A percentile compares a stretch with the other conserved stretches of the same genome.
Conservation (phyloP, 257 asterid genomes). For the Scutellaria baicalensis region DNA sequence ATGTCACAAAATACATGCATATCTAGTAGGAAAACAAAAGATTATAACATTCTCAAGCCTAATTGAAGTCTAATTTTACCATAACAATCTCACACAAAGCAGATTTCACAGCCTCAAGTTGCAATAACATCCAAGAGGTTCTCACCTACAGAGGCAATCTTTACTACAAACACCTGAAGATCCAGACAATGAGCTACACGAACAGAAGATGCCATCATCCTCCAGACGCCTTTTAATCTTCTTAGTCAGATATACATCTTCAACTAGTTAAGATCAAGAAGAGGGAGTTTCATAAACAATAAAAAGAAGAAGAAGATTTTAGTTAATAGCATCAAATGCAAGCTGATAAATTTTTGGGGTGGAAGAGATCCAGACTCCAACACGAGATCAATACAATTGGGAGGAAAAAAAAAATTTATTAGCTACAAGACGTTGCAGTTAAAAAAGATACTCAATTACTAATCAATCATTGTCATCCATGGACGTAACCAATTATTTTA, state of each 20-base stretch:
- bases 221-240: conserved; percentile 67
- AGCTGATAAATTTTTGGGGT: not conserved
- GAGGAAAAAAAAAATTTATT: not conserved
- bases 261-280: conserved; percentile 32
- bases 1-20: not conserved
- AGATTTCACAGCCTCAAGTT: conserved; percentile 7
- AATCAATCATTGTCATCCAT: not conserved
- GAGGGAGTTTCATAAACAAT: not conserved
- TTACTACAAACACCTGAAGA: conserved; percentile 69
- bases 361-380: not conserved
- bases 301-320: not conserved
- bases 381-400: not conserved
- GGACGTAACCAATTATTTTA: not conserved
- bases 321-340: not conserved
- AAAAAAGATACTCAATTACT: not conserved
- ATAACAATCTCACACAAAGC: not conserved
- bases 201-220: conserved; percentile 88
- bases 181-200: conserved; percentile 66
- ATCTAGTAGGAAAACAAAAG: not conserved
- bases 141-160: conserved; percentile 93
- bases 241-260: conserved; percentile 82
- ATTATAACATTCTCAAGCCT: not conserved
- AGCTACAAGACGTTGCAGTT: not conserved
- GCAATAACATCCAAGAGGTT: not conserved
- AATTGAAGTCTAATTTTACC: not conserved